A percentile compares a stretch with the other conserved stretches of the same genome.
Evolutionary conservation across 306 rosid genomes (phyloP).

Genomic region (Adenanthera pavonina): DNA sequence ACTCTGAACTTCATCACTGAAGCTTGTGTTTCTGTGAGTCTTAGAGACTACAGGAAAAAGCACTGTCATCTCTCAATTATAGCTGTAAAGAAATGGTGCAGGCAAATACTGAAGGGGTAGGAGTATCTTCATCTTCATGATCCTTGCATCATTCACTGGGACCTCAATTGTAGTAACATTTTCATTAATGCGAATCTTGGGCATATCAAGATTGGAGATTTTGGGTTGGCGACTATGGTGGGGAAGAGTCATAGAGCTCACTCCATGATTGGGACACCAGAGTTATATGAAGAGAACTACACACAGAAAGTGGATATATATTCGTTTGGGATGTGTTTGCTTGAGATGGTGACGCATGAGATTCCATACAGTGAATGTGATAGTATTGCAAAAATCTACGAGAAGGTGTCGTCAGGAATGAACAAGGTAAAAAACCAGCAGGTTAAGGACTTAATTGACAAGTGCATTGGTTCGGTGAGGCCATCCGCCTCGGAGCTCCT

Average conservation of each 20-base stretch:
- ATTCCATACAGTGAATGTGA: slow-evolving; percentile 39
- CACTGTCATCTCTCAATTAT: neutral
- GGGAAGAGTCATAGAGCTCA: neutral
- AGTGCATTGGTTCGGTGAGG: slow-evolving; percentile 24
- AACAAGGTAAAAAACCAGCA: slow-evolving; percentile 11
- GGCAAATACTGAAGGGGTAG: slow-evolving; percentile 33
- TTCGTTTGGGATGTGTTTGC: slow-evolving; percentile 38
- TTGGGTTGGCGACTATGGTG: neutral
- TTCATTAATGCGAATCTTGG: slow-evolving; percentile 33
- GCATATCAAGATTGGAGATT: neutral
- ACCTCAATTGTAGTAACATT: slow-evolving; percentile 39
- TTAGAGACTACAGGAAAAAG: neutral
- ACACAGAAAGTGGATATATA: slow-evolving; percentile 40
- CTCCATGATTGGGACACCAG: slow-evolving; percentile 35
- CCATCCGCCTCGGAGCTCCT: slow-evolving; percentile 35
- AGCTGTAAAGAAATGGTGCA: slow-evolving; percentile 33
- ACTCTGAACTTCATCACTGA: neutral
- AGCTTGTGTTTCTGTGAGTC: neutral
- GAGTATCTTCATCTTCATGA: slow-evolving; percentile 36
- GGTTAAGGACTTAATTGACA: slow-evolving; percentile 21
- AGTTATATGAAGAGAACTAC: slow-evolving; percentile 36
- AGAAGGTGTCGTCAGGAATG: slow-evolving; percentile 21
- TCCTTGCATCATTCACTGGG: slow-evolving; percentile 35
- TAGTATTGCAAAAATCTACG: slow-evolving; percentile 19
- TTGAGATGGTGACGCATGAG: slow-evolving; percentile 35